Conservation (phyloP, 2,329 filamentous ascomycete species). For the Diaporthe humulicola region DNA sequence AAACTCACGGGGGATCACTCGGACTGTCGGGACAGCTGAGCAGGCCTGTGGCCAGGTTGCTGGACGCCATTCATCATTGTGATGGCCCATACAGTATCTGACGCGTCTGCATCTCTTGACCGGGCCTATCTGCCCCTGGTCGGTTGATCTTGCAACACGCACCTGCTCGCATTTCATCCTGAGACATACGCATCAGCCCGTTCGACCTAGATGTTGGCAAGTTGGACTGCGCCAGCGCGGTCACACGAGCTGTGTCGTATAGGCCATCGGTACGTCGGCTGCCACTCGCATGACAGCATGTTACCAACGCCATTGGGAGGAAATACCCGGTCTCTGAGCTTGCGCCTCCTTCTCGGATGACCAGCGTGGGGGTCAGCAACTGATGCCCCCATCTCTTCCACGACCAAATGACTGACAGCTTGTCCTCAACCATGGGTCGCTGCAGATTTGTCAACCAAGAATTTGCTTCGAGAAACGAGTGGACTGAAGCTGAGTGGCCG, state of each 20-base stretch:
- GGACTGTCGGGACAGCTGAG: slow-evolving; percentile 12
- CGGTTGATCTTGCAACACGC: not conserved
- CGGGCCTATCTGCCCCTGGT: not conserved
- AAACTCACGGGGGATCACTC: not conserved
- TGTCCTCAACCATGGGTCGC: slow-evolving; percentile 27
- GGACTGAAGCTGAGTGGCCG: slow-evolving; percentile 27
- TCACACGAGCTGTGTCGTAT: slow-evolving; percentile 25
- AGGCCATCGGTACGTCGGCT: slow-evolving; percentile 26
- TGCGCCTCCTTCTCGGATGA: slow-evolving; percentile 12
- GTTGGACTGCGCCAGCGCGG: slow-evolving; percentile 14
- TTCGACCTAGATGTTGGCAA: slow-evolving; percentile 20
- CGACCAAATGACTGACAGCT: slow-evolving; percentile 32
- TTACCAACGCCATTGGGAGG: slow-evolving; percentile 17
- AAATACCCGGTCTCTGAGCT: not conserved
- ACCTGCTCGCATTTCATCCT: slow-evolving; percentile 14
- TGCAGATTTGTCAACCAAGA: slow-evolving; percentile 33
- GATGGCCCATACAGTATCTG: not conserved
- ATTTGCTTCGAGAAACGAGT: slow-evolving; percentile 36
- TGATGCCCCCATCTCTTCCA: slow-evolving; percentile 11
- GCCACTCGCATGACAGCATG: slow-evolving; percentile 29
- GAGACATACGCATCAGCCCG: slow-evolving; percentile 21
- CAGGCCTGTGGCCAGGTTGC: not conserved
- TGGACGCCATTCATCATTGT: slow-evolving; percentile 13
- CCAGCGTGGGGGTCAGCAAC: slow-evolving; percentile 31
- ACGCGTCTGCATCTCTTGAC: not conserved